Base-by-base conservation (phyloP, 2,329 filamentous ascomycete genomes). In the Talaromyces funiculosus region DNA sequence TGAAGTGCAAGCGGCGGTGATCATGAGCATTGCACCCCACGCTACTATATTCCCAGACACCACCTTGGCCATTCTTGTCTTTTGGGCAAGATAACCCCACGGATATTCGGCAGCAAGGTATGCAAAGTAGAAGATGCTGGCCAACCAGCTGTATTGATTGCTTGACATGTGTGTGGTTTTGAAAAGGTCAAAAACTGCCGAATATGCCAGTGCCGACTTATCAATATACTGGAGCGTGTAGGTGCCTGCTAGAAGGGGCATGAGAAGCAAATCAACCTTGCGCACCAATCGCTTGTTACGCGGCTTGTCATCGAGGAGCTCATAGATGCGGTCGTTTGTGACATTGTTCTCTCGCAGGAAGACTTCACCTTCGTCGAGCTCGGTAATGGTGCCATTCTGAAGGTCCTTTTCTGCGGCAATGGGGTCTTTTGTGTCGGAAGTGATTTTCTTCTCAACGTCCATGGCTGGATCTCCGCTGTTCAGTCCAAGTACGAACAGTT, bases 171-270 rank as follows among this genome's bases (percentile, higher is more conserved):
- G 71, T 0, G 81, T 82, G 22, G 77, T 76, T 12, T 71, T 69
- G 62, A 84, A 80, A 0, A 85, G 72, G 53, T 84, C 83, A 62
- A 84, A 84, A 0, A 85, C 80, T 1, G 82, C 81, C 0, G 79
- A 77, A 66, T 84, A 84, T 0, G 77, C 77, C 4, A 84, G 71
- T 0, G 81, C 79, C 62, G 81, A 78, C 69, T 85, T 85, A 69
- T 84, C 82, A 65, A 84, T 80, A 62, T 81, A 84, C 63, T 84
- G 82, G 5, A 84, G 75, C 31, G 60, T 64, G 33, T 71, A 72
- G 26, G 69, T 72, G 1, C 69, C 69, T 2, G 68, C 66, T 2
- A 85, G 76, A 5, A 84, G 72, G 0, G 82, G 83, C 62, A 84
- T 73, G 8, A 85, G 65, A 0, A 77, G 67, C 61, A 77, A 71